Conservation (phyloP, 2,329 filamentous ascomycete genomes). For the Tricladium varicosporioides region DNA sequence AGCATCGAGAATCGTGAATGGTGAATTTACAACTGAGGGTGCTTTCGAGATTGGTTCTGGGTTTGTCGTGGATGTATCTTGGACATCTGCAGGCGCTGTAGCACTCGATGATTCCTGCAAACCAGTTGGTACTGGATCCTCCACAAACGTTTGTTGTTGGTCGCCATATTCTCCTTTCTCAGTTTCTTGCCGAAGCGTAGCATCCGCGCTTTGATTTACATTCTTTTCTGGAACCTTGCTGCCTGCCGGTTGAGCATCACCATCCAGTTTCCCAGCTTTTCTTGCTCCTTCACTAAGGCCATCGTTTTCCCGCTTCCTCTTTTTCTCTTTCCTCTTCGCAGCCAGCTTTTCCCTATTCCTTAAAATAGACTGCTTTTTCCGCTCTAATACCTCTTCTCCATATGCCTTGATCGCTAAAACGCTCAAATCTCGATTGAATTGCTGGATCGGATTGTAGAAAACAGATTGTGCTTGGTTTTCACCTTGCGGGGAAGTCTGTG, state of each 20-base stretch:
- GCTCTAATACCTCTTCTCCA: slow-evolving; percentile 63
- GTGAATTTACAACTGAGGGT: neutral
- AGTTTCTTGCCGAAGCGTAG: neutral
- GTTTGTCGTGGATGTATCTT: no score
- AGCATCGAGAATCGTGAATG: slow-evolving; percentile 87
- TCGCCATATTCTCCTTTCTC: neutral
- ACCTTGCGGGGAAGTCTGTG: slow-evolving; percentile 45
- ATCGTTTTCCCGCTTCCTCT: slow-evolving; percentile 44
- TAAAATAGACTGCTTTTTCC: slow-evolving; percentile 42
- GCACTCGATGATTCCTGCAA: neutral
- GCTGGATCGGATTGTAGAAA: slow-evolving; percentile 98
- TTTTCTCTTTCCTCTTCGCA: slow-evolving; percentile 44
- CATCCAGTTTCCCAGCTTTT: slow-evolving; percentile 35
- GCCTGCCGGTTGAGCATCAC: slow-evolving; percentile 10
- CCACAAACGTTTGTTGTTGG: neutral
- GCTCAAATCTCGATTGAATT: slow-evolving; percentile 96
- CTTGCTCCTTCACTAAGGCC: slow-evolving; percentile 30
- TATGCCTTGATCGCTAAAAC: slow-evolving; percentile 90
- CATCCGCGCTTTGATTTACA: neutral
- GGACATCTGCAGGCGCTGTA: neutral
- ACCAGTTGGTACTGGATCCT: neutral
- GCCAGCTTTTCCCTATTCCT: slow-evolving; percentile 36
- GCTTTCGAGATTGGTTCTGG: slow-evolving; percentile 4
- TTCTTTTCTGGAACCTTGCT: neutral
- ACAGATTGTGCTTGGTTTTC: slow-evolving; percentile 70